phyloP scores from a whole-genome alignment of 2,329 filamentous ascomycete species.

The Colletotrichum liriopes region DNA sequence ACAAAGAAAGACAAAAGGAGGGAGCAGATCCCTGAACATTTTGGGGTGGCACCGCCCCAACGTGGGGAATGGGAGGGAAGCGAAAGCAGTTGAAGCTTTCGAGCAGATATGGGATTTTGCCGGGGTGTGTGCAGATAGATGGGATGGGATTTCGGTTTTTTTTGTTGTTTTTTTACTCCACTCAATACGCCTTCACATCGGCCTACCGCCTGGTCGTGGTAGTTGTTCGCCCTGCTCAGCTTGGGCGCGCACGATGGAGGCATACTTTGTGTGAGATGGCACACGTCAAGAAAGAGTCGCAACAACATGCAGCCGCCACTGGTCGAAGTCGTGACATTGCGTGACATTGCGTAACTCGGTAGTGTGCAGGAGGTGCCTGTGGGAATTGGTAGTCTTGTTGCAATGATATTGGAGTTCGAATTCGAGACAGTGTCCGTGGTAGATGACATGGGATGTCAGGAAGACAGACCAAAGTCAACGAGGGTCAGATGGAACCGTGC shows the following conservation, averaged over 20 bases:
- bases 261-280: too few species aligned
- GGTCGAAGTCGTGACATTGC: too few species aligned
- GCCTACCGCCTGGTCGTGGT: neutral
- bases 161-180: neutral
- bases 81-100: constrained; percentile 8
- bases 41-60: neutral
- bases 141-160: neutral
- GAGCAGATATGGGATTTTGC: neutral
- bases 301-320: too few species aligned
- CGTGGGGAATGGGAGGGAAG: constrained; percentile 32
- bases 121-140: neutral
- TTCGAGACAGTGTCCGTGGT: neutral
- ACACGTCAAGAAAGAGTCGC: too few species aligned
- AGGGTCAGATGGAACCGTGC: neutral
- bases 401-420: neutral
- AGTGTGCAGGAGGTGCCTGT: neutral
- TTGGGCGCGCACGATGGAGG: neutral
- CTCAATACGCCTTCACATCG: neutral
- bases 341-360: neutral
- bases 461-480: neutral
- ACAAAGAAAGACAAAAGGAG: neutral
- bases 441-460: neutral
- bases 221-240: neutral
- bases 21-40: neutral
- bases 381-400: neutral